phyloP scores from a whole-genome alignment of 2,329 filamentous ascomycete genomes.

The Venturia pyrina region DNA sequence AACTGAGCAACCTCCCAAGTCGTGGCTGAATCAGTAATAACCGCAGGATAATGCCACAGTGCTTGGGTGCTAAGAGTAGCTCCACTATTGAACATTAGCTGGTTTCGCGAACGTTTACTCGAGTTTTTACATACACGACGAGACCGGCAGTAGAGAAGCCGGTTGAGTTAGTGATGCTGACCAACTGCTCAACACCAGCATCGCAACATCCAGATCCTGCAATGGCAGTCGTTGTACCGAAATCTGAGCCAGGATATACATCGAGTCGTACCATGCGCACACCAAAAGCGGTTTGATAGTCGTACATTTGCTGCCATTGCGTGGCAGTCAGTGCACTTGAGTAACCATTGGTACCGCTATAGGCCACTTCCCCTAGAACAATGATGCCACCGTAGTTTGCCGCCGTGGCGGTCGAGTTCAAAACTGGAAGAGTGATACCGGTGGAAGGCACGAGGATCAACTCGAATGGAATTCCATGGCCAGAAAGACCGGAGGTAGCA shows the following conservation, averaged over 20 bases:
- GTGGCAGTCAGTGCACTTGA: slow-evolving; percentile 38
- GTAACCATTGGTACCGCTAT: slow-evolving; percentile 27
- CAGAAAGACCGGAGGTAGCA: slow-evolving; percentile 42
- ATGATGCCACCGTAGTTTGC: slow-evolving; percentile 48
- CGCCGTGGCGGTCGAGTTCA: slow-evolving; percentile 30
- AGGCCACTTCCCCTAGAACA: slow-evolving; percentile 37
- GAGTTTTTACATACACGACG: slow-evolving; percentile 18
- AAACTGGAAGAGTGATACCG: slow-evolving; percentile 37
- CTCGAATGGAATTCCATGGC: slow-evolving; percentile 46
- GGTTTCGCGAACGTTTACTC: neutral
- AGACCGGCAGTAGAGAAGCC: slow-evolving; percentile 44
- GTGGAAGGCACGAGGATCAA: slow-evolving; percentile 39
- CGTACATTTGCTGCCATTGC: slow-evolving; percentile 43
- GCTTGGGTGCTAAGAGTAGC: slow-evolving; percentile 39
- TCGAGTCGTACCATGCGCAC: slow-evolving; percentile 47
- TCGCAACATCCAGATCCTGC: slow-evolving; percentile 37
- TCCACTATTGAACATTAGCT: slow-evolving; percentile 19
- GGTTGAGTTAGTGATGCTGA: slow-evolving; percentile 40
- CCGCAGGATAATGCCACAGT: slow-evolving; percentile 46
- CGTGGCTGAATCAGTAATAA: slow-evolving; percentile 37
- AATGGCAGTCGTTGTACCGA: slow-evolving; percentile 25
- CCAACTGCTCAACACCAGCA: slow-evolving; percentile 38
- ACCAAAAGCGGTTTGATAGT: slow-evolving; percentile 44
- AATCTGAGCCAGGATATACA: slow-evolving; percentile 38
- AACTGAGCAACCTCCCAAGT: slow-evolving; percentile 42